phyloP scores from a whole-genome alignment of 2,329 filamentous ascomycete species.

The Purpureocillium takamizusanense region DNA sequence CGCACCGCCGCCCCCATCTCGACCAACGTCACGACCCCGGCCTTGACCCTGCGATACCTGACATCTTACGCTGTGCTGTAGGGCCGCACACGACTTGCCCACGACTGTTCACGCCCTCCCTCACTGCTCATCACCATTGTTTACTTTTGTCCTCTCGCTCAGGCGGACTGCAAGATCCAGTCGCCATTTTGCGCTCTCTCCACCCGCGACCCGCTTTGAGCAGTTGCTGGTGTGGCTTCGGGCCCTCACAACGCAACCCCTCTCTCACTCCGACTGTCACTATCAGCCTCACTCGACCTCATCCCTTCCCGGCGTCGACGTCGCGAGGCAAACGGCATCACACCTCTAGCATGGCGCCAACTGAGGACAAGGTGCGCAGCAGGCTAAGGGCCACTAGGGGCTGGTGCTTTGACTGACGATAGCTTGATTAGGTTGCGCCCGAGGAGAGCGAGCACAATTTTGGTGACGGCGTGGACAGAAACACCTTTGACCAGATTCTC shows the following conservation, averaged over 20 bases:
- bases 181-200: slow-evolving; percentile 1
- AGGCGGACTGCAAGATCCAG: neutral
- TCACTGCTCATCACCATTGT: neutral
- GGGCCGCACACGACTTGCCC: too few species aligned
- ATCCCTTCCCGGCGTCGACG: neutral
- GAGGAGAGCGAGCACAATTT: slow-evolving; percentile 45
- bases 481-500: slow-evolving; percentile 87
- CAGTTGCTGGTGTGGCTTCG: neutral
- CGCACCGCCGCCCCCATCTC: too few species aligned
- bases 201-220: slow-evolving; percentile 3
- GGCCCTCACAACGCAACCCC: neutral
- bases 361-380: slow-evolving; percentile 22
- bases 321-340: neutral
- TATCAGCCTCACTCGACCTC: neutral
- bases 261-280: neutral
- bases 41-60: too few species aligned
- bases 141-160: neutral
- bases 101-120: too few species aligned
- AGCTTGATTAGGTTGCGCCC: slow-evolving; percentile 12
- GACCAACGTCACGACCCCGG: too few species aligned
- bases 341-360: slow-evolving; percentile 17
- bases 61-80: too few species aligned
- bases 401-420: neutral
- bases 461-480: slow-evolving; percentile 66
- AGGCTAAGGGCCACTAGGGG: too few species aligned